Conservation (phyloP, 2,329 filamentous ascomycete genomes). For the Verruconis gallopava region DNA sequence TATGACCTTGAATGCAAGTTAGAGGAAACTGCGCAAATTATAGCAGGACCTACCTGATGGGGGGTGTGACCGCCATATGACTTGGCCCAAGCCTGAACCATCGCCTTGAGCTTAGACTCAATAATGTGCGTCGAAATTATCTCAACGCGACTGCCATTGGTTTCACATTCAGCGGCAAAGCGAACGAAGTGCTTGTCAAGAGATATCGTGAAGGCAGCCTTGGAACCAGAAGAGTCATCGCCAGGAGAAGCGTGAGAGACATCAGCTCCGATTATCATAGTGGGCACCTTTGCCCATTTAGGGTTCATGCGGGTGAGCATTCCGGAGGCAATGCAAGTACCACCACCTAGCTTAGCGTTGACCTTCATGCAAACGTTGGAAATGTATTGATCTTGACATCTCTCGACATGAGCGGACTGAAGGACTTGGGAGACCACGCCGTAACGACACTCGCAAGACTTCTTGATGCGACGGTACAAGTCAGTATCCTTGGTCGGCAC, state of each 20-base stretch:
- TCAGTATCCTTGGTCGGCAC: conserved; percentile 57
- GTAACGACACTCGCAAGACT: conserved; percentile 71
- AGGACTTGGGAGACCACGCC: conserved; percentile 76
- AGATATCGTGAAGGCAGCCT: conserved; percentile 77
- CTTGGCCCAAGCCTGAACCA: conserved; percentile 52
- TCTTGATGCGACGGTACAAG: conserved; percentile 77
- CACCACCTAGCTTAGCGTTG: conserved; percentile 86
- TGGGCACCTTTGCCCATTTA: conserved; percentile 30
- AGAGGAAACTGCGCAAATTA: too few relatives aligned
- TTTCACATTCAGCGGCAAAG: conserved; percentile 68
- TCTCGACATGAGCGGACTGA: conserved; percentile 54
- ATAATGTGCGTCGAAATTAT: conserved; percentile 60
- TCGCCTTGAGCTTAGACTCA: conserved; percentile 48
- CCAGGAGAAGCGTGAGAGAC: conserved; percentile 74
- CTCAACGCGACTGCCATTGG: conserved; percentile 72
- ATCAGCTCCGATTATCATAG: conserved; percentile 82
- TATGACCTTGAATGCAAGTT: too few relatives aligned
- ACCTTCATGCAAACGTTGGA: conserved; percentile 96
- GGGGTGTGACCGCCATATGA: conserved; percentile 45
- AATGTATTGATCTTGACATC: conserved; percentile 67
- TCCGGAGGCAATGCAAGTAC: conserved; percentile 41
- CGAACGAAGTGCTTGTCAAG: conserved; percentile 56
- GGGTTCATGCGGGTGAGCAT: conserved; percentile 4
- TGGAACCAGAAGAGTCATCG: conserved; percentile 45
- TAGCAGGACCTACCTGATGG: too few relatives aligned